phyloP scores from a whole-genome alignment of 805 yeast genomes.

The Scheffersomyces amazonensis region DNA sequence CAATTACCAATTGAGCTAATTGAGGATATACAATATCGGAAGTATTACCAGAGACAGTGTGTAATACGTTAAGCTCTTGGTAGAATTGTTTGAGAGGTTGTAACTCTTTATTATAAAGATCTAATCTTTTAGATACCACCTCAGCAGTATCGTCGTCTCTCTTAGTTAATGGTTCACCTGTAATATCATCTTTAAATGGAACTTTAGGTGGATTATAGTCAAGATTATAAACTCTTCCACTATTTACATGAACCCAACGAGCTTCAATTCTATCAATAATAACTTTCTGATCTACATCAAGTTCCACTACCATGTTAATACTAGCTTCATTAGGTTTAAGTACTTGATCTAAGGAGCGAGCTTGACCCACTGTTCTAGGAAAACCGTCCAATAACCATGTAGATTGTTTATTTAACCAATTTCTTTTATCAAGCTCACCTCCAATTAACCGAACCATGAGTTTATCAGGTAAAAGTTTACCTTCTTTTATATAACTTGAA shows the following conservation, averaged over 20 bases:
- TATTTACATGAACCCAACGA: slow-evolving; percentile 78
- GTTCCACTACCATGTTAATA: slow-evolving; percentile 77
- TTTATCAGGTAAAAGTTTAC: slow-evolving; percentile 71
- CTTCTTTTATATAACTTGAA: slow-evolving; percentile 52
- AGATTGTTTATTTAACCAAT: slow-evolving; percentile 43
- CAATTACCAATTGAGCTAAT: slow-evolving; percentile 27
- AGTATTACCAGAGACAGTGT: slow-evolving; percentile 68
- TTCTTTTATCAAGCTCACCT: slow-evolving; percentile 39
- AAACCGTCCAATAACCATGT: slow-evolving; percentile 89
- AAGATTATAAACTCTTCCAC: slow-evolving; percentile 84
- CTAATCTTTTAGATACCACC: slow-evolving; percentile 66
- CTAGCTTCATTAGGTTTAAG: slow-evolving; percentile 36
- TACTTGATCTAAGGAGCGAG: slow-evolving; percentile 49
- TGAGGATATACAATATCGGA: slow-evolving; percentile 84
- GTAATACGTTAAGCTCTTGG: slow-evolving; percentile 37
- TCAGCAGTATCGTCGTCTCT: slow-evolving; percentile 81
- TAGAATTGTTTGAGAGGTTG: slow-evolving; percentile 69
- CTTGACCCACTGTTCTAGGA: slow-evolving; percentile 80
- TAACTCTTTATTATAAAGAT: slow-evolving; percentile 55
- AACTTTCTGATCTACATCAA: slow-evolving; percentile 82
- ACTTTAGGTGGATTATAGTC: slow-evolving; percentile 87
- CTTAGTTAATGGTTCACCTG: slow-evolving; percentile 82
- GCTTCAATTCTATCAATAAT: slow-evolving; percentile 80
- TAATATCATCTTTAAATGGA: slow-evolving; percentile 79
- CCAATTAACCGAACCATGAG: slow-evolving; percentile 61